Evolutionary conservation across 1,139 yeast species (phyloP).

Genomic region (Saccharomyces hybrid): DNA sequence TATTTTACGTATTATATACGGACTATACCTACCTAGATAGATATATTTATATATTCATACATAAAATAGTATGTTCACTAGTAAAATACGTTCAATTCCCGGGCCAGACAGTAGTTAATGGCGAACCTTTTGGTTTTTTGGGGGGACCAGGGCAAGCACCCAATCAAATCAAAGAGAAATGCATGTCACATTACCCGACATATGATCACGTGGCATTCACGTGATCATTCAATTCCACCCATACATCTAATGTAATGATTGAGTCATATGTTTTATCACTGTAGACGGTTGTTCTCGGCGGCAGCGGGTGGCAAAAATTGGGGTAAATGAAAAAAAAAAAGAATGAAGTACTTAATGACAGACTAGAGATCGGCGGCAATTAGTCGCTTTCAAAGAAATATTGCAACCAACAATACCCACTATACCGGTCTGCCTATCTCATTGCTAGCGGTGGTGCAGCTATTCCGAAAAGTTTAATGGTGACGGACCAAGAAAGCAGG

Average conservation of each 20-base stretch:
- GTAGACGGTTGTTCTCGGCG: not conserved
- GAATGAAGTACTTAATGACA: slow-evolving; percentile 1
- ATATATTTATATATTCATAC: not conserved
- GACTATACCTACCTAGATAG: too few relatives aligned
- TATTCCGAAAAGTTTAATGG: not conserved
- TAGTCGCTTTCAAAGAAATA: not conserved
- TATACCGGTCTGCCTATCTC: not conserved
- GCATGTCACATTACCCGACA: not conserved
- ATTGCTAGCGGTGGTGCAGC: not conserved
- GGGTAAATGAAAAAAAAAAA: too few relatives aligned
- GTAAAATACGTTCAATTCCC: not conserved
- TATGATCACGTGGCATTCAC: not conserved
- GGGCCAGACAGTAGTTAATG: not conserved
- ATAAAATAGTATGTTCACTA: not conserved
- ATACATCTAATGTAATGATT: too few relatives aligned
- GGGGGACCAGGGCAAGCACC: not conserved
- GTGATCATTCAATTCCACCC: too few relatives aligned
- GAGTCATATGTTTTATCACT: not conserved
- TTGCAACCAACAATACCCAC: not conserved
- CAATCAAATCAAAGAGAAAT: not conserved
- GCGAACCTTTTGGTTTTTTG: not conserved
- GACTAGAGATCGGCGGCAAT: not conserved
- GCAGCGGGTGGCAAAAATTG: not conserved
- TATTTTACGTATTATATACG: too few relatives aligned
- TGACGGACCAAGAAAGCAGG: not conserved